Conservation (phyloP, 192 early-diverging fungal genomes). For the Haplosporangium gracile region DNA sequence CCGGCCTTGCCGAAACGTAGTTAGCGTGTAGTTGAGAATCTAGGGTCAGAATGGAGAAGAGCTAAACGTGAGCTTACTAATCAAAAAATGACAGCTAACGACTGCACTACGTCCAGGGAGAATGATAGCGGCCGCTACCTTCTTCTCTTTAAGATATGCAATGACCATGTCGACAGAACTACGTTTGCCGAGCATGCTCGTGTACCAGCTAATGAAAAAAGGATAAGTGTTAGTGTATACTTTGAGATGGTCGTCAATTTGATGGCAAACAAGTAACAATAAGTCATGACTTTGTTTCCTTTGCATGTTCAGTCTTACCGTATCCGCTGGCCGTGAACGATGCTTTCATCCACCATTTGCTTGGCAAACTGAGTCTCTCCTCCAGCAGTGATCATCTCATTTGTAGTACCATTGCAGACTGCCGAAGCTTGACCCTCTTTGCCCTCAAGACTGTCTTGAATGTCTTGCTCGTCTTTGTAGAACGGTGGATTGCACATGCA, state of each 20-base stretch:
- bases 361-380: conserved; percentile 84
- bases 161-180: conserved; percentile 61
- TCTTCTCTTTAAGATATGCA: conserved; percentile 55
- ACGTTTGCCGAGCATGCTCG: conserved; percentile 81
- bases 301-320: conserved; percentile 29
- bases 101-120: too few species aligned
- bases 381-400: conserved; percentile 85
- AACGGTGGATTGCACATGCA: conserved; percentile 97
- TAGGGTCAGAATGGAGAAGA: conserved; percentile 8
- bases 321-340: neutral
- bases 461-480: conserved; percentile 73
- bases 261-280: too few species aligned
- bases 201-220: conserved; percentile 73
- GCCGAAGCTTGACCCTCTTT: conserved; percentile 69
- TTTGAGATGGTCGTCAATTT: neutral
- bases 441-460: conserved; percentile 56
- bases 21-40: conserved; percentile 68
- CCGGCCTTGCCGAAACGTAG: conserved; percentile 67
- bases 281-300: neutral
- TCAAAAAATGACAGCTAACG: neutral
- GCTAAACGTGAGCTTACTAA: neutral
- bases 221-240: neutral
- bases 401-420: conserved; percentile 68
- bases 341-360: conserved; percentile 79
- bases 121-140: conserved; percentile 28